A percentile compares a stretch with the other conserved stretches of the same genome.
phyloP scores from a whole-genome alignment of 129 eudicot species.

The Flaveria bidentis region DNA sequence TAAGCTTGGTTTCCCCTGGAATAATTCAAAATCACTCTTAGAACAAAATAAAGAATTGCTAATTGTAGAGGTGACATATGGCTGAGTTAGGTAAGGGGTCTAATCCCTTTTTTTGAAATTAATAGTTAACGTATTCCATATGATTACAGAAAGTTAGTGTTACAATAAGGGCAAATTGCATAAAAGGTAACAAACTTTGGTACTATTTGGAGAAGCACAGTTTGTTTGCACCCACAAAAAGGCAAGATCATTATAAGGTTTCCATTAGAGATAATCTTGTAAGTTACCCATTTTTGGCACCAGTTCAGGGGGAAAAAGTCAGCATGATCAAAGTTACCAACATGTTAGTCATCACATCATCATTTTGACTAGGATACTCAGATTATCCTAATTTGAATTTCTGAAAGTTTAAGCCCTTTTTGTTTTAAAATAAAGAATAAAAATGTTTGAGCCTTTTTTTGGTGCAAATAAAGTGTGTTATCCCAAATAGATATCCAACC shows the following conservation, averaged over 20 bases:
- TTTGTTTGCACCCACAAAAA: slow-evolving; percentile 13
- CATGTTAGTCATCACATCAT: background rate
- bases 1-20: slow-evolving; percentile 97
- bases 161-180: background rate
- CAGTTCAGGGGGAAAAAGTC: background rate
- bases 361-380: background rate
- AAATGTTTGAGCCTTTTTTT: slow-evolving; percentile 7
- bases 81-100: slow-evolving; percentile 1
- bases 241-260: background rate
- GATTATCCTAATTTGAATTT: background rate
- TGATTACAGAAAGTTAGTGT: background rate
- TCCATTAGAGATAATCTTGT: background rate
- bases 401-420: slow-evolving; percentile 4
- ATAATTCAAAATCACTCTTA: slow-evolving; percentile 27
- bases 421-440: background rate
- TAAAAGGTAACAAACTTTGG: background rate
- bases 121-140: background rate
- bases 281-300: background rate
- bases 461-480: slow-evolving; percentile 15
- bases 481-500: slow-evolving; percentile 5
- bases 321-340: background rate
- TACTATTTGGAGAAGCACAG: background rate
- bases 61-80: slow-evolving; percentile 10
- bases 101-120: background rate
- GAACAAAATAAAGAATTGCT: background rate